Evolutionary conservation across 2,329 filamentous ascomycete species (phyloP), one percentile per base, ranked within the genome.

Genomic region (Sporothrix protearum): DNA sequence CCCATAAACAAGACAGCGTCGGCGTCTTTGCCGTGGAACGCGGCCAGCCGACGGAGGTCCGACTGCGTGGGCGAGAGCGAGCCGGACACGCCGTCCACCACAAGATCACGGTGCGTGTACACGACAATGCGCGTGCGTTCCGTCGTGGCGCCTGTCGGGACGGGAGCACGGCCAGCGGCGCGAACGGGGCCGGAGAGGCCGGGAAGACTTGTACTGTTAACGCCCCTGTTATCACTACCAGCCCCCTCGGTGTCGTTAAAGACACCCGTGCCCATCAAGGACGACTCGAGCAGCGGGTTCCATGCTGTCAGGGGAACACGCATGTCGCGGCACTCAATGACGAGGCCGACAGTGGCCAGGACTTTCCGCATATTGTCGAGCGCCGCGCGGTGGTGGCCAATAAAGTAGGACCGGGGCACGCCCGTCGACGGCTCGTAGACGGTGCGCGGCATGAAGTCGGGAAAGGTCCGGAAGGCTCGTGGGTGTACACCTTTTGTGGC

Each of bases 321-420:
- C 79, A 94, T 94, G 83, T 99, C 96, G 78, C 96, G 92, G 80
- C 94, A 97, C 83, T 99, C 96, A 78, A 99, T 88, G 70, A 99
- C 89, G 57, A 98, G 89, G 77, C 94, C 92, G 77, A 97, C 92
- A 74, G 89, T 89, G 36, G 90, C 89, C 66, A 99, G 87, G 78
- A 92, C 86, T 51, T 88, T 88, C 79, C 92, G 92, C 91, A 98
- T 97, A 79, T 92, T 91, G 64, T 87, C 84, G 42, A 97, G 85
- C 19, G 92, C 96, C 10, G 92, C 87, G 73, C 89, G 88, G 84
- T 99, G 96, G 82, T 99, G 96, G 74, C 96, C 96, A 63, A 98
- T 87, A 83, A 93, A 99, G 83, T 98, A 99, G 72, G 95, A 96
- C 75, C 93, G 90, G 51, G 92, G 91, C 73, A 98, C 90, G 69